Conservation (phyloP, 495 filamentous ascomycete genomes). For the Trichoderma orchidacearum region DNA sequence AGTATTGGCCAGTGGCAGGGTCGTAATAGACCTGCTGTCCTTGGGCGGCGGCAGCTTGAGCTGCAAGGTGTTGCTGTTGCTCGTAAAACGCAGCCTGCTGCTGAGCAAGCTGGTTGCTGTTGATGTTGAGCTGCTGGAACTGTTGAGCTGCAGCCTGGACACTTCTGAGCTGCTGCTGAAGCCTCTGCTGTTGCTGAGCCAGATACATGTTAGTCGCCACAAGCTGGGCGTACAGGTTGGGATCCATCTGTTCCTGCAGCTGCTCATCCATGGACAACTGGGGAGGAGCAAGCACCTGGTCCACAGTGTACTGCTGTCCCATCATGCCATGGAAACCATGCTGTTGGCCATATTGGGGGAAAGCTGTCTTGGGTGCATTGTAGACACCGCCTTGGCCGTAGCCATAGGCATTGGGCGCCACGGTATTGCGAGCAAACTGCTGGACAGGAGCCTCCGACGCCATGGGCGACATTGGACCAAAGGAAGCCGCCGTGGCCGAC, state of each 20-base stretch:
- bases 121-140: conserved; percentile 60
- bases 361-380: conserved; percentile 38
- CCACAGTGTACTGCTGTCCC: conserved; percentile 40
- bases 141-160: conserved; percentile 55
- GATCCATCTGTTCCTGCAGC: conserved; percentile 58
- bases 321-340: conserved; percentile 7
- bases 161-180: conserved; percentile 46
- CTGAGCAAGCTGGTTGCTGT: conserved; percentile 15
- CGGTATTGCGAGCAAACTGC: conserved; percentile 28
- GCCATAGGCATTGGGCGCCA: conserved; percentile 33
- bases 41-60: conserved; percentile 3
- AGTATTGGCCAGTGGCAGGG: conserved; percentile 62
- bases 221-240: conserved; percentile 67
- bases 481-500: conserved; percentile 51
- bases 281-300: conserved; percentile 79
- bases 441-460: conserved; percentile 12
- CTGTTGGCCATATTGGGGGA: conserved; percentile 26
- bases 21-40: conserved; percentile 61
- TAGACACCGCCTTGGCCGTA: conserved; percentile 23
- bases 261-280: conserved; percentile 56
- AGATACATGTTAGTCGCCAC: conserved; percentile 76
- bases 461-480: conserved; percentile 44
- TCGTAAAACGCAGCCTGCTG: conserved; percentile 28
- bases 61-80: conserved; percentile 41
- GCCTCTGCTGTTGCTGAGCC: conserved; percentile 74